Evolutionary conservation across 495 filamentous ascomycete species (phyloP), one percentile per base, ranked within the genome.

Genomic region (Penicillium goetzii): DNA sequence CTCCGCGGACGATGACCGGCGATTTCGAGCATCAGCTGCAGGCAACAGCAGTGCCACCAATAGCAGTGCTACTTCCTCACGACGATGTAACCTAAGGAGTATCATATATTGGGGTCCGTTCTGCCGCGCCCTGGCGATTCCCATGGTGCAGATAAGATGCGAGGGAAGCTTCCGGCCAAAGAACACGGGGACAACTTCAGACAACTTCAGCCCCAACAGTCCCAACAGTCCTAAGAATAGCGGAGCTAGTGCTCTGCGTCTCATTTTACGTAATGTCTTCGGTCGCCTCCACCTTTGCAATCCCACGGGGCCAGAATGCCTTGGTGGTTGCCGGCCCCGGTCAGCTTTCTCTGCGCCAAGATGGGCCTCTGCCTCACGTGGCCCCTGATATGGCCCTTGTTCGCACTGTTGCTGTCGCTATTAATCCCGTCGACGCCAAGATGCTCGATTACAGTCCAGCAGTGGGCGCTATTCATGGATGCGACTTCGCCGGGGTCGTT

Each of bases 371-470:
- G 23, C 45, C 45, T 19, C 1, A 19, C n/a, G 19, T 53, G 30
- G 50, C 25, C 14, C 21, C 50, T 28, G 50, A 53, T 23, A 53
- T 53, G 50, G 50, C 30, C 25, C 14, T 53, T 28, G 50, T 53
- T n/a, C 14, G 21, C 14, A 53, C 50, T n/a, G 34, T 32, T 36
- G 76, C 76, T 2, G 78, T 81, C 7, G 75, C 78, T 1, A 61
- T 84, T 23, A 84, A 82, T 56, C 77, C 79, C 0, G 70, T 60
- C 12, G 79, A 82, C 60, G 72, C 67, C 58, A 83, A 83, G 57
- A 74, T 77, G 60, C 61, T 73, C 32, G 70, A 70, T 40, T 66
- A 66, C 30, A 66, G 71, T 41, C 41, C 74, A 0, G 51, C 43
- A 9, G 51, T 58, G 2, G 78, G 78, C 0, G 69, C 67, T 8